phyloP scores from a whole-genome alignment of 2,329 filamentous ascomycete genomes.

The Alternaria postmessia region DNA sequence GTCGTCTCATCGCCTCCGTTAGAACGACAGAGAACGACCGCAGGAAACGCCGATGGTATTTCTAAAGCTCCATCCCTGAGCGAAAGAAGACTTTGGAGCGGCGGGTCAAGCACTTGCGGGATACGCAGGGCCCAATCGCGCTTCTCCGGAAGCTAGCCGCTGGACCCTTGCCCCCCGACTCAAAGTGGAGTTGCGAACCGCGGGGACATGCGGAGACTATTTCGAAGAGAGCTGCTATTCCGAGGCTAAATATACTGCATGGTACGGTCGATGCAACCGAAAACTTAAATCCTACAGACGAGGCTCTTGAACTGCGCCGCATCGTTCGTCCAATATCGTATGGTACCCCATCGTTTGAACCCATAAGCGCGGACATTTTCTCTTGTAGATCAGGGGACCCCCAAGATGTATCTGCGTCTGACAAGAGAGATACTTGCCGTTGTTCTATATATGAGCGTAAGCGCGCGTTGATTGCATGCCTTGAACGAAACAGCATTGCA shows the following conservation, averaged over 20 bases:
- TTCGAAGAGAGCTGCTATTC: not conserved
- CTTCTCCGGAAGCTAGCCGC: slow-evolving; percentile 7
- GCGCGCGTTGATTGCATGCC: slow-evolving; percentile 2
- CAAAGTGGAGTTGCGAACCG: slow-evolving; percentile 1
- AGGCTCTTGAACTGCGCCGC: not conserved
- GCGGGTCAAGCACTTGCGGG: not conserved
- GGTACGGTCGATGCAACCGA: not conserved
- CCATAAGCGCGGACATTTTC: not conserved
- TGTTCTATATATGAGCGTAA: not conserved
- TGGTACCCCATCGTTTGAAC: not conserved
- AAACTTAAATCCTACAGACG: not conserved
- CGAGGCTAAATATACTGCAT: not conserved
- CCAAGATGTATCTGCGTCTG: not conserved
- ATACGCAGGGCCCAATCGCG: not conserved
- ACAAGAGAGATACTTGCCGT: not conserved
- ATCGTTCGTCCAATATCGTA: not conserved
- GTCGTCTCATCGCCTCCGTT: not conserved
- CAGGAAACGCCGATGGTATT: not conserved
- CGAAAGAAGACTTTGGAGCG: not conserved
- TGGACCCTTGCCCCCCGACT: not conserved
- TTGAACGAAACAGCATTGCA: not conserved
- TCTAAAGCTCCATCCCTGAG: not conserved
- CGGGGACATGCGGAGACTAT: not conserved
- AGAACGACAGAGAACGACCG: not conserved
- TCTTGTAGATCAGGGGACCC: not conserved